Evolutionary conservation across 768 basidiomycete genomes (phyloP).

Genomic region (Boletus sp.): DNA sequence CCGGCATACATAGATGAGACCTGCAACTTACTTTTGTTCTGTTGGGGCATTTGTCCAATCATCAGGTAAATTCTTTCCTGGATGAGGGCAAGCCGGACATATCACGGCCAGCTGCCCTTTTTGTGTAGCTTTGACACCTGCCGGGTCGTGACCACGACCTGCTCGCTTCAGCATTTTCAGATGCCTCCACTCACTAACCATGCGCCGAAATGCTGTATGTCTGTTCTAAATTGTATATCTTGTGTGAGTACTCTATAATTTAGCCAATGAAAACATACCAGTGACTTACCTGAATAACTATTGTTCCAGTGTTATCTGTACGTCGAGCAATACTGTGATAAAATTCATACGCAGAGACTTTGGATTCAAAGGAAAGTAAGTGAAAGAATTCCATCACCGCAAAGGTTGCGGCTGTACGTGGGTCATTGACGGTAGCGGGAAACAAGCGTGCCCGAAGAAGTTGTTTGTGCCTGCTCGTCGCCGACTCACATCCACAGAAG

Average conservation of each 20-base stretch:
- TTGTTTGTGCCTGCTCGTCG: background rate
- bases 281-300: background rate
- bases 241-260: no score
- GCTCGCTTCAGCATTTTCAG: slow-evolving; percentile 13
- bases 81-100: background rate
- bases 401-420: background rate
- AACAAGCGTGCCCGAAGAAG: background rate
- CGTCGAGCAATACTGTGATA: background rate
- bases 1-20: no score
- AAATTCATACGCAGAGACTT: background rate
- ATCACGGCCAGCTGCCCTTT: background rate
- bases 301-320: background rate
- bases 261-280: no score
- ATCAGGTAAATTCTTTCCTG: background rate
- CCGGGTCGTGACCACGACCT: background rate
- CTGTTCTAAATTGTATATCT: no score
- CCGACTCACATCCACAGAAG: background rate
- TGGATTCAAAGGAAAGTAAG: background rate
- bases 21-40: background rate
- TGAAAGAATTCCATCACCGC: background rate
- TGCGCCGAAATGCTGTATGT: slow-evolving; percentile 14
- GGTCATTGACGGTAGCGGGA: background rate
- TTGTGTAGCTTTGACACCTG: background rate
- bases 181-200: slow-evolving; percentile 22
- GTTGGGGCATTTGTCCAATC: background rate